phyloP scores from a whole-genome alignment of 2,329 filamentous ascomycete genomes.

The Stachybotrys elegans region DNA sequence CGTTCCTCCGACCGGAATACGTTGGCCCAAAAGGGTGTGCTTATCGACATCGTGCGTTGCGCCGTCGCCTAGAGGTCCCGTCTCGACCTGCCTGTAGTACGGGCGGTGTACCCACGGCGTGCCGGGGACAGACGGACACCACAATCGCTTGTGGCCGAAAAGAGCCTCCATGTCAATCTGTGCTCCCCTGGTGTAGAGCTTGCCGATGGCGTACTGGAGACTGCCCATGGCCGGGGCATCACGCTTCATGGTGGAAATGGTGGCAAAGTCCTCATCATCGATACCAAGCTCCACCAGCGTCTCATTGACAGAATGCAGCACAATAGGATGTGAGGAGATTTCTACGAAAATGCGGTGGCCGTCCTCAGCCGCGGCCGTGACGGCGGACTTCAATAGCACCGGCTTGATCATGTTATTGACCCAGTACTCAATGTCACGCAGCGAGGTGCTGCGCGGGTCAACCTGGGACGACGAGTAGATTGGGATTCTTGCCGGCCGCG shows the following conservation, averaged over 20 bases:
- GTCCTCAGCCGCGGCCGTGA: slow-evolving; percentile 6
- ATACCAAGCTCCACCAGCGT: slow-evolving; percentile 3
- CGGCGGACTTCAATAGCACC: slow-evolving; percentile 5
- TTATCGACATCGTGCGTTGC: slow-evolving; percentile 4
- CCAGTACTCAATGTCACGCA: slow-evolving; percentile 7
- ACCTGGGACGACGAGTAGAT: slow-evolving; percentile 7
- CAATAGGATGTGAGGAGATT: slow-evolving; percentile 7
- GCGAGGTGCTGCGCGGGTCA: slow-evolving; percentile 3
- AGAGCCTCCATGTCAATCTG: background rate
- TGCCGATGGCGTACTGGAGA: background rate
- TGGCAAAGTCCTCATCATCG: slow-evolving; percentile 1
- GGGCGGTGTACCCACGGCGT: slow-evolving; percentile 1
- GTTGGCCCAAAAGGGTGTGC: slow-evolving; percentile 5
- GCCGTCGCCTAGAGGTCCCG: background rate
- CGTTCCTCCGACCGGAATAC: slow-evolving; percentile 4
- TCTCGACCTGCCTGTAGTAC: slow-evolving; percentile 1
- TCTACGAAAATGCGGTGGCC: slow-evolving; percentile 8
- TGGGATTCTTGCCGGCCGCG: background rate
- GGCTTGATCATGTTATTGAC: slow-evolving; percentile 10
- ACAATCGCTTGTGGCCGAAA: background rate
- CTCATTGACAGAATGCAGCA: slow-evolving; percentile 7
- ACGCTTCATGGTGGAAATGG: background rate
- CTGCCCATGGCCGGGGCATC: background rate
- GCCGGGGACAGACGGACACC: background rate
- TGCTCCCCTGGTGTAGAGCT: background rate